These are phyloP conservation scores for Chaetoceros tenuissimus DNA, from an alignment of 108 stramenopile species.

Conservation along the genomic window DNA sequence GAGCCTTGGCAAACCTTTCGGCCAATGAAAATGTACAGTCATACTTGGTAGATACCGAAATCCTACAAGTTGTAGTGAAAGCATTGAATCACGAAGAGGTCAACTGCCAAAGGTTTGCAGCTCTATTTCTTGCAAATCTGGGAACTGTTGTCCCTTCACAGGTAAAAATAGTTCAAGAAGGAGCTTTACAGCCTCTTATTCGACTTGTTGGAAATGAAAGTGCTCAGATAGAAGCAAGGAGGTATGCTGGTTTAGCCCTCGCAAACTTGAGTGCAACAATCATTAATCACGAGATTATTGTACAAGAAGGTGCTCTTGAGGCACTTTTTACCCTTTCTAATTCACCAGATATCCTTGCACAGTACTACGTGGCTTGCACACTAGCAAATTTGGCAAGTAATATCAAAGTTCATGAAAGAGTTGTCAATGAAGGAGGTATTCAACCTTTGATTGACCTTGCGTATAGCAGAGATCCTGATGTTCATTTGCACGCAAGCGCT, in stretches of 20 bases:
- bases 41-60: conserved; percentile 46
- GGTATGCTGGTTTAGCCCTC: conserved; percentile 62
- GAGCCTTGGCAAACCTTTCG: conserved; percentile 73
- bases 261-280: conserved; percentile 74
- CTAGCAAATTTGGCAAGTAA: conserved; percentile 75
- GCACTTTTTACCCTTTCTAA: conserved; percentile 72
- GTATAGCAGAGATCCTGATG: conserved; percentile 43
- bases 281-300: conserved; percentile 53
- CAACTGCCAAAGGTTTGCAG: conserved; percentile 61
- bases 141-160: conserved; percentile 61
- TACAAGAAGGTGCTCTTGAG: conserved; percentile 53
- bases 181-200: conserved; percentile 61
- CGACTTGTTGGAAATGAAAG: conserved; percentile 18
- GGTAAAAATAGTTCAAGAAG: conserved; percentile 71
- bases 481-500: conserved; percentile 73
- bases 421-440: conserved; percentile 72
- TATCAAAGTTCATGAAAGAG: conserved; percentile 48
- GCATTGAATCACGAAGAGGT: conserved; percentile 34
- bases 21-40: conserved; percentile 73
- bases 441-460: conserved; percentile 65
- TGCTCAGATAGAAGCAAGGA: conserved; percentile 13
- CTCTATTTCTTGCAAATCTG: conserved; percentile 73
- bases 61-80: conserved; percentile 47
- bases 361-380: conserved; percentile 71
- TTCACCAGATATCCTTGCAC: conserved; percentile 49